Percentiles rank a stretch among this genome's conserved stretches.
Conservation (phyloP, 2,329 filamentous ascomycete species). For the Pleoardoris graminearum region DNA sequence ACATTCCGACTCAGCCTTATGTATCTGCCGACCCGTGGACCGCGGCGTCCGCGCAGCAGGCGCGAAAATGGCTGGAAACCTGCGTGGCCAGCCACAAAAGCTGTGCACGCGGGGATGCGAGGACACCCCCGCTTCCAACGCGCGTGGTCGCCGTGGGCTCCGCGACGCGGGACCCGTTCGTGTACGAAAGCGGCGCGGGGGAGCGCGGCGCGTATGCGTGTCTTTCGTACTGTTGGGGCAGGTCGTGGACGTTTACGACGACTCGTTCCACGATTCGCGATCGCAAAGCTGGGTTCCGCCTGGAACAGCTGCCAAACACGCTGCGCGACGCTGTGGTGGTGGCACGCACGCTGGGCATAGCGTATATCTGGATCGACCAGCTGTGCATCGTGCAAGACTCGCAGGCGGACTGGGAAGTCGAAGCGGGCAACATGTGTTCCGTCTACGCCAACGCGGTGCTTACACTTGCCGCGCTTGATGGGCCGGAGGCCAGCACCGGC, state of each 20-base stretch:
- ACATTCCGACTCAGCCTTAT: too few relatives aligned
- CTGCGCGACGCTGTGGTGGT: conserved; percentile 10
- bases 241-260: conserved; percentile 5
- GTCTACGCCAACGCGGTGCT: conserved; percentile 10
- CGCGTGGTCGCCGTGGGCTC: conserved; percentile 10
- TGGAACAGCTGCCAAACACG: conserved; percentile 12
- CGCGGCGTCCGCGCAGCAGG: too few relatives aligned
- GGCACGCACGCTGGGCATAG: conserved; percentile 3
- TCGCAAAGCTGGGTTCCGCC: conserved; percentile 5
- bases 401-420: conserved; percentile 6
- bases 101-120: too few relatives aligned
- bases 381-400: conserved; percentile 13
- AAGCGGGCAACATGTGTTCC: conserved; percentile 11
- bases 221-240: conserved; percentile 16
- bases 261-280: conserved; percentile 3
- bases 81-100: too few relatives aligned
- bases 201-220: neutral
- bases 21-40: too few relatives aligned
- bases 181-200: conserved; percentile 1
- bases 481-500: conserved; percentile 4
- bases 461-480: conserved; percentile 10
- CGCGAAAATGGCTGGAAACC: too few relatives aligned
- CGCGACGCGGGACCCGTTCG: neutral
- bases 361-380: conserved; percentile 15
- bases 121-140: conserved; percentile 5